These are phyloP conservation scores for Meredithiella fracta DNA, from an alignment of 2,329 filamentous ascomycete species.

Conservation along the genomic window DNA sequence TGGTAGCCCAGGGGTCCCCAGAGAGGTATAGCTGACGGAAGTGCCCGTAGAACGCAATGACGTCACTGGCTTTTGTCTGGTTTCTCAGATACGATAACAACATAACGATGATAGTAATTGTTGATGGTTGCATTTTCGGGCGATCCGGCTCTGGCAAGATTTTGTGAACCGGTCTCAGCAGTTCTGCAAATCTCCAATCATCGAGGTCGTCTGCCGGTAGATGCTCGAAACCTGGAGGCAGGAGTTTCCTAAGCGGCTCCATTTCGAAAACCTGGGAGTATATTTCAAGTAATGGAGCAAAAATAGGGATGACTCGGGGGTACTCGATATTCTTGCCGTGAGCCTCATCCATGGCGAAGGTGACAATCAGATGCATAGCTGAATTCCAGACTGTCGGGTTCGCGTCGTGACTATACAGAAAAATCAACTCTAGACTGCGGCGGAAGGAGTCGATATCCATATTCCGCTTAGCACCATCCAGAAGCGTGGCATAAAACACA, in stretches of 20 bases:
- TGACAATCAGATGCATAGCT: slow-evolving; percentile 33
- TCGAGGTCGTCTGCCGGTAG: slow-evolving; percentile 12
- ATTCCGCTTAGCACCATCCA: slow-evolving; percentile 50
- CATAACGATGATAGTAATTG: slow-evolving; percentile 30
- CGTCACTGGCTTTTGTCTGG: slow-evolving; percentile 24
- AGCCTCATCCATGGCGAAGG: slow-evolving; percentile 27
- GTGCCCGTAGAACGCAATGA: slow-evolving; percentile 30
- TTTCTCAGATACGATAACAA: slow-evolving; percentile 29
- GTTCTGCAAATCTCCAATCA: slow-evolving; percentile 12
- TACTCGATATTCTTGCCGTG: slow-evolving; percentile 18
- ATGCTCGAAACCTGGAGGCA: slow-evolving; percentile 16
- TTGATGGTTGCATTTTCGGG: slow-evolving; percentile 22
- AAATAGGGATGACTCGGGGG: slow-evolving; percentile 24
- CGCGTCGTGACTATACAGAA: background rate
- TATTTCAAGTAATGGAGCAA: slow-evolving; percentile 31
- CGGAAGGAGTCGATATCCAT: slow-evolving; percentile 35
- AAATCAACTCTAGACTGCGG: slow-evolving; percentile 9
- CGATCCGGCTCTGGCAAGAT: slow-evolving; percentile 1
- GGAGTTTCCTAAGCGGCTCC: slow-evolving; percentile 27
- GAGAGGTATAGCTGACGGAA: slow-evolving; percentile 29
- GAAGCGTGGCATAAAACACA: slow-evolving; percentile 51
- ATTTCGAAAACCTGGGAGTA: slow-evolving; percentile 34
- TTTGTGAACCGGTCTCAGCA: slow-evolving; percentile 8
- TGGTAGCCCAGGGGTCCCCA: slow-evolving; percentile 22
- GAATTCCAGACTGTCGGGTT: slow-evolving; percentile 23